phyloP scores from a whole-genome alignment of 2,329 filamentous ascomycete genomes.

The Apiospora marii region DNA sequence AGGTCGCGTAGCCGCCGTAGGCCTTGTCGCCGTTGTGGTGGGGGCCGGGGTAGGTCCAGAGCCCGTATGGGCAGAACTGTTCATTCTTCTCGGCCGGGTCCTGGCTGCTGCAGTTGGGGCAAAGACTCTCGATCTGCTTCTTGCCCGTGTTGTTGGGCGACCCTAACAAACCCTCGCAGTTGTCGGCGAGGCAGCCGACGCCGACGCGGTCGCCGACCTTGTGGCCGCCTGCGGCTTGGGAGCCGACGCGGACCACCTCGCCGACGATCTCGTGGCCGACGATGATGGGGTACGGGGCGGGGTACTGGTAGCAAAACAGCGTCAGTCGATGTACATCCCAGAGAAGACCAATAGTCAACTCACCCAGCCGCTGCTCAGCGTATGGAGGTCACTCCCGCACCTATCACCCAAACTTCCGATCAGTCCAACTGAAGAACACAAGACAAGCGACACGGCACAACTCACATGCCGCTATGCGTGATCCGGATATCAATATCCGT shows the following conservation, averaged over 20 bases:
- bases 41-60: slow-evolving; percentile 53
- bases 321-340: background rate
- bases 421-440: background rate
- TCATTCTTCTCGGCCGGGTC: slow-evolving; percentile 29
- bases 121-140: slow-evolving; percentile 28
- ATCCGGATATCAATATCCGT: slow-evolving; percentile 57
- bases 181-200: slow-evolving; percentile 55
- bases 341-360: background rate
- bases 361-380: slow-evolving; percentile 46
- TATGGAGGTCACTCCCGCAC: slow-evolving; percentile 54
- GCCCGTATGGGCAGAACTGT: slow-evolving; percentile 38
- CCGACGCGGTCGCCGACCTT: slow-evolving; percentile 61
- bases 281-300: slow-evolving; percentile 41
- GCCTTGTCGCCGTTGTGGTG: slow-evolving; percentile 58
- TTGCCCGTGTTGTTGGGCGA: slow-evolving; percentile 5
- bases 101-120: slow-evolving; percentile 30
- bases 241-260: slow-evolving; percentile 50
- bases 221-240: slow-evolving; percentile 43
- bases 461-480: slow-evolving; percentile 54
- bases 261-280: slow-evolving; percentile 61
- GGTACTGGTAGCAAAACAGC: slow-evolving; percentile 16
- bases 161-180: slow-evolving; percentile 42
- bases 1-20: slow-evolving; percentile 57
- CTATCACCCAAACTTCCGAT: background rate
- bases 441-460: background rate